A percentile compares a stretch with the other conserved stretches of the same genome.
phyloP scores from a whole-genome alignment of 2,329 filamentous ascomycete species.

The Penicillium crustosum region DNA sequence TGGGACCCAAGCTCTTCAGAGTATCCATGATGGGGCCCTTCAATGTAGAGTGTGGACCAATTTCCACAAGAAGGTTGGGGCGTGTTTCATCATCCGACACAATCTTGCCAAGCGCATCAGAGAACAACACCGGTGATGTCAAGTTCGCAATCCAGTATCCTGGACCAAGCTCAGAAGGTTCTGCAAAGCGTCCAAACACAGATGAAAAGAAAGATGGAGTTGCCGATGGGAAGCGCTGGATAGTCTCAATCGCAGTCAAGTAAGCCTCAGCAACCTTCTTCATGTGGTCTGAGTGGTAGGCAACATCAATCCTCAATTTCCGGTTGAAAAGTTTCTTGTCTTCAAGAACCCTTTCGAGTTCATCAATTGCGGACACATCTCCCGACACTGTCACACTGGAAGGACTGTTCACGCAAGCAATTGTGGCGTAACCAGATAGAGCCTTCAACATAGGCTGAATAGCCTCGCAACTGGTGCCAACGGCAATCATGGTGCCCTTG shows the following conservation, averaged over 20 bases:
- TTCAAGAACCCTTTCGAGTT: conserved; percentile 16
- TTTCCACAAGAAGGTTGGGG: conserved; percentile 27
- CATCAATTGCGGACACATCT: conserved; percentile 19
- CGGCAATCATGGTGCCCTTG: conserved; percentile 33
- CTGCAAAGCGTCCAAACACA: conserved; percentile 16
- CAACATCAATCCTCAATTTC: conserved; percentile 32
- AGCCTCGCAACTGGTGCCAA: conserved; percentile 23
- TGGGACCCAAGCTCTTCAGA: conserved; percentile 24
- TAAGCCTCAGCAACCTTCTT: conserved; percentile 23
- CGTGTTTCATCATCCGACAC: conserved; percentile 17
- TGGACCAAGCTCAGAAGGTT: conserved; percentile 23
- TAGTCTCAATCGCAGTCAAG: conserved; percentile 17
- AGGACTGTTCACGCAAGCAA: conserved; percentile 26
- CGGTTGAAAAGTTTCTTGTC: conserved; percentile 27
- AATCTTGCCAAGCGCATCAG: conserved; percentile 21
- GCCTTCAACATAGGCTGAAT: conserved; percentile 18
- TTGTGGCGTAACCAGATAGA: conserved; percentile 17
- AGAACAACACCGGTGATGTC: conserved; percentile 26
- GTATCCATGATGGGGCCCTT: conserved; percentile 31
- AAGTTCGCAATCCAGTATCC: conserved; percentile 31
- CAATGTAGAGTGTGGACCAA: conserved; percentile 41
- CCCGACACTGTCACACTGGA: conserved; percentile 25
- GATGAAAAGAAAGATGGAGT: conserved; percentile 23
- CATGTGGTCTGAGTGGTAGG: conserved; percentile 27
- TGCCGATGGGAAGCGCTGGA: conserved; percentile 14